Evolutionary conservation across 805 yeast species (phyloP), one percentile per base, ranked within the genome.

Genomic region (Yarrowia keelungensis): DNA sequence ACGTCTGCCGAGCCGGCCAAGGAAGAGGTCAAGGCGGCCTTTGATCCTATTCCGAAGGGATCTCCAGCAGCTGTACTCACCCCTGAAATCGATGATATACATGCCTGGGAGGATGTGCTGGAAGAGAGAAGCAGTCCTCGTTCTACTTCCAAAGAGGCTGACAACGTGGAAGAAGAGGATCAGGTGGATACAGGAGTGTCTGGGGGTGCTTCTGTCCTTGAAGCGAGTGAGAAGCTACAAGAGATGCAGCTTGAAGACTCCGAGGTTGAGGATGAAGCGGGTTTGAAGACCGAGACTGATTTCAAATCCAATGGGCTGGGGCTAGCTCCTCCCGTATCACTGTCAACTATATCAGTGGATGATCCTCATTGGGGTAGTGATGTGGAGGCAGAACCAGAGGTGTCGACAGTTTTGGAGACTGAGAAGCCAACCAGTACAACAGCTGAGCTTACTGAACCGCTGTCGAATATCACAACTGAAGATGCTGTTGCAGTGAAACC

Each of bases 81-180:
- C 62, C 62, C 62, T 56, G 62, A 56, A 56, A 41, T 56, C 14
- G 62, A 56, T 19, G 59, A 53, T 22, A 53, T 53, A 8, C 59
- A 53, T 35, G 59, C 59, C 36, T 53, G 59, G 59, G 59, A 22
- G 5, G 59, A 39, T 8, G 59, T 53, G 8, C 15, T 53, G 45
- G 59, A 53, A 12, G 35, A 53, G 45, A 16, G 59, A 53, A 39
- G 45, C 45, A 49, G 53, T 15, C 53, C 53, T 15, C 39, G 19
- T 3, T 8, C 22, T 32, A 3, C 19, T 15, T 26, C 51, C 11
- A 47, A 32, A 47, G 36, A 22, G 36, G 36, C 36, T 7, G 51
- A 22, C 11, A 14, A 5, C 0, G 11, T n/a, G 9, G 51, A 8
- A 7, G 12, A 9, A 9, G 39, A 5, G 2, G 39, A 26, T 19